Percentiles rank a stretch among this genome's conserved stretches.
Evolutionary conservation across 352 stramenopile species (phyloP).

Genomic region (Globisporangium uncinulatum): DNA sequence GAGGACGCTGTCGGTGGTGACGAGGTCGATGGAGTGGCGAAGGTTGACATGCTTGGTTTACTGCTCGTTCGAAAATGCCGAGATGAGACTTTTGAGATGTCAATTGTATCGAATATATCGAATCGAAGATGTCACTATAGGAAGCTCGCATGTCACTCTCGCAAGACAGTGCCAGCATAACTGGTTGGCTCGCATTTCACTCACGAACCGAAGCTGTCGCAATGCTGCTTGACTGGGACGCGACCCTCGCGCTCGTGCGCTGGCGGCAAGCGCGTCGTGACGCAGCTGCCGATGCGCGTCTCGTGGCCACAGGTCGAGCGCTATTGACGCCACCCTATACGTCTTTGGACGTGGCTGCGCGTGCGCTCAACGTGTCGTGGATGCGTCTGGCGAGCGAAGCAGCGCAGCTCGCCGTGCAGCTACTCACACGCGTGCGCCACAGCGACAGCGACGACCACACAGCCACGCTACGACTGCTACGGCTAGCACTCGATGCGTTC

Average conservation of each 20-base stretch:
- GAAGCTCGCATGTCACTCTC: too few species aligned
- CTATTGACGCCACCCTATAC: conserved; percentile 22
- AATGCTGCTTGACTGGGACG: conserved; percentile 21
- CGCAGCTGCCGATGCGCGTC: conserved; percentile 39
- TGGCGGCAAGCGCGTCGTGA: conserved; percentile 55
- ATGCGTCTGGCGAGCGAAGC: conserved; percentile 50
- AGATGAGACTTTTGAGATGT: too few species aligned
- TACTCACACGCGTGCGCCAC: conserved; percentile 48
- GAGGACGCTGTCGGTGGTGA: too few species aligned
- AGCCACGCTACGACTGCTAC: conserved; percentile 55
- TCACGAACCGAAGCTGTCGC: too few species aligned
- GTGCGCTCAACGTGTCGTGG: conserved; percentile 51
- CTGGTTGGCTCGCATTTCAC: conserved; percentile 3
- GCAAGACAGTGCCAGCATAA: neutral
- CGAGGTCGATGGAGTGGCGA: too few species aligned
- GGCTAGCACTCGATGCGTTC: conserved; percentile 42
- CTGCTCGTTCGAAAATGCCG: too few species aligned
- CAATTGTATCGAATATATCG: too few species aligned
- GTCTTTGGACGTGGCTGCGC: conserved; percentile 25
- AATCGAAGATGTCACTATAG: too few species aligned
- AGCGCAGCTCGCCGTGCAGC: conserved; percentile 63
- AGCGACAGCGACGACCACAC: conserved; percentile 19
- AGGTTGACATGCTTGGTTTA: too few species aligned
- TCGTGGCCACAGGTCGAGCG: conserved; percentile 30
- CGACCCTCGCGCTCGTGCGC: conserved; percentile 52